Conservation (phyloP, 2,329 filamentous ascomycete species). For the Xenoacremonium recifei region DNA sequence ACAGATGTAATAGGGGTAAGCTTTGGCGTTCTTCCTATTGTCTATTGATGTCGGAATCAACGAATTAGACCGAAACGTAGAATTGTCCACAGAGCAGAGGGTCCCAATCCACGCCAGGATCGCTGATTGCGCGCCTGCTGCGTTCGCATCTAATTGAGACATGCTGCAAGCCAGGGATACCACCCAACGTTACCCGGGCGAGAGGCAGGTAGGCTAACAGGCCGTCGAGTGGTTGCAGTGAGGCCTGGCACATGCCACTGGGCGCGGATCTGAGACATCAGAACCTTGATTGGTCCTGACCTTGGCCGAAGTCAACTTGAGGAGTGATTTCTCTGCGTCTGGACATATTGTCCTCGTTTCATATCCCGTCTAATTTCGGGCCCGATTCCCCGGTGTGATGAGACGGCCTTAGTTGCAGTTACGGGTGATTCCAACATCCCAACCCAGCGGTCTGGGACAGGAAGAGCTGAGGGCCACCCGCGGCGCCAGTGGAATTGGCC, state of each 20-base stretch:
- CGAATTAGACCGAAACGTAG: no score
- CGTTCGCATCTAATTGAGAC: no score
- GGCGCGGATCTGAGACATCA: not conserved
- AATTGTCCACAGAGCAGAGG: no score
- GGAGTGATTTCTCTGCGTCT: not conserved
- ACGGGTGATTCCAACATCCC: not conserved
- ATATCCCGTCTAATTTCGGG: no score
- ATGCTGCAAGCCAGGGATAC: no score
- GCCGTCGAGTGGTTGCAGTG: not conserved
- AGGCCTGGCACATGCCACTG: no score
- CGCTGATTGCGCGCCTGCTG: no score
- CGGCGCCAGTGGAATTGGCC: not conserved
- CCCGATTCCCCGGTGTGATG: not conserved
- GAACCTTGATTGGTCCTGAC: not conserved
- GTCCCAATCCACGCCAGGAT: no score
- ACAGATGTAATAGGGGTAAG: not conserved
- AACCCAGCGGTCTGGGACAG: not conserved
- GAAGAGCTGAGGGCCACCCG: slow-evolving; percentile 1
- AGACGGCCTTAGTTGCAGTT: not conserved
- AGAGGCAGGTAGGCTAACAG: not conserved
- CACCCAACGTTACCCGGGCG: no score
- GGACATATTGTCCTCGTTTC: no score
- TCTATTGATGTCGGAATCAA: not conserved
- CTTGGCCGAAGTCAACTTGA: not conserved
- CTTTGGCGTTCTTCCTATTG: not conserved